Base-by-base conservation (phyloP, 352 stramenopile genomes). In the Phytopythium kandeliae region DNA sequence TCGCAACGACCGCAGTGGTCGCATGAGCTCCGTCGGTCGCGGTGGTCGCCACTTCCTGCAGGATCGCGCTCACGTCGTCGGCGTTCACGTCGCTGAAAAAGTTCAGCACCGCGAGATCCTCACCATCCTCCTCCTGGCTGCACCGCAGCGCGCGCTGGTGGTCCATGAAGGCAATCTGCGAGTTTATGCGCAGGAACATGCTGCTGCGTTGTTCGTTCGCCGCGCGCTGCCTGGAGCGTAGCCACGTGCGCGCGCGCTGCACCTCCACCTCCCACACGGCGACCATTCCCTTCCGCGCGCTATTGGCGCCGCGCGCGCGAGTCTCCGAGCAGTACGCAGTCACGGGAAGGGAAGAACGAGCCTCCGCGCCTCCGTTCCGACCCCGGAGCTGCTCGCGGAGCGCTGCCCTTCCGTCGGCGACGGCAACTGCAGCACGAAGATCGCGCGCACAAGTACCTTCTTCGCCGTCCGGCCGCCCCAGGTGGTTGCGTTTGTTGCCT, bases 71-170 rank as follows among this genome's bases (percentile, higher is more conserved):
- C 55, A 90, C 78, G 51, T 88, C 78, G 8, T 74, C 52, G 21
- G 57, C 58, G 40, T 85, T 55, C 21, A 90, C 61, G 38, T 72
- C 71, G 3, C 46, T 56, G 33, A 90, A 51, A 46, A 90, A 90
- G 26, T 78, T 72, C 6, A 90, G 62, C 51, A 57, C 60, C 15
- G 16, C 22, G 26, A 76, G 19, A 36, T 67, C 63, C 7, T 63
- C 25, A 28, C 62, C 60, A 10, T 67, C 60, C n/a, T 77, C 60
- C 15, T 56, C 42, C 25, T 48, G 47, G 4, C 57, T 63, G n/a
- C 48, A 62, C 40, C 65, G 63, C 21, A 68, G 58, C 34, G 60
- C 65, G 31, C 44, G 57, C 38, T 69, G 56, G 48, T 79, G 65
- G 45, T 85, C 69, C 33, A 54, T 49, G 50, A 65, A 85, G 25